Conservation (phyloP, 1,139 yeast genomes). For the Yamadazyma blattariae region DNA sequence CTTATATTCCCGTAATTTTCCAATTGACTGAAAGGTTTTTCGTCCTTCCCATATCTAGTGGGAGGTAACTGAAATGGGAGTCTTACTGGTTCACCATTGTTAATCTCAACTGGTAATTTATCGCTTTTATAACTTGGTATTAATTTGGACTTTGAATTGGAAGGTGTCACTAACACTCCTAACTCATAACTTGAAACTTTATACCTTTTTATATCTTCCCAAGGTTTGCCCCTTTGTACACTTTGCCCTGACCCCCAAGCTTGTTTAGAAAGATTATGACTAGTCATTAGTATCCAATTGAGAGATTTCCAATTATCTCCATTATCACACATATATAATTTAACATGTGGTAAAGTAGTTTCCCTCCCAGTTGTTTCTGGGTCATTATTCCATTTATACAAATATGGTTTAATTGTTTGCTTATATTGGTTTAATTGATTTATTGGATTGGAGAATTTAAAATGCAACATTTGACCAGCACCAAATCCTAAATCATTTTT, state of each 20-base stretch:
- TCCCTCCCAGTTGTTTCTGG: constrained; percentile 28
- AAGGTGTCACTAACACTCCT: constrained; percentile 45
- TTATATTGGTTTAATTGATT: constrained; percentile 24
- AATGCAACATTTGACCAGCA: constrained; percentile 58
- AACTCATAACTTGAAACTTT: constrained; percentile 50
- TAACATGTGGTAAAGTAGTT: constrained; percentile 37
- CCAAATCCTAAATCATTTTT: constrained; percentile 41
- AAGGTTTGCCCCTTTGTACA: background rate
- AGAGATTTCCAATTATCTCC: constrained; percentile 47
- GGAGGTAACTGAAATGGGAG: constrained; percentile 59
- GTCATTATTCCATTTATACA: constrained; percentile 28
- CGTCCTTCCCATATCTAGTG: constrained; percentile 30
- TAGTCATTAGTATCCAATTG: constrained; percentile 64
- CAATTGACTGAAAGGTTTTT: constrained; percentile 48
- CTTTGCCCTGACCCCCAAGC: constrained; percentile 62
- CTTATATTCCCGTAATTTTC: constrained; percentile 8
- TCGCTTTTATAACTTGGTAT: constrained; percentile 44
- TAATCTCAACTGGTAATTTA: constrained; percentile 13
- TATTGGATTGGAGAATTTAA: constrained; percentile 28
- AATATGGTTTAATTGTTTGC: constrained; percentile 34
- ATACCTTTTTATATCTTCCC: constrained; percentile 19
- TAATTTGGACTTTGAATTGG: constrained; percentile 11
- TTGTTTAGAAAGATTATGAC: constrained; percentile 62
- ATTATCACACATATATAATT: constrained; percentile 41
- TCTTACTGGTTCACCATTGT: constrained; percentile 32